Conservation (phyloP, 1,139 yeast genomes). For the Nakaseomyces glabratus region DNA sequence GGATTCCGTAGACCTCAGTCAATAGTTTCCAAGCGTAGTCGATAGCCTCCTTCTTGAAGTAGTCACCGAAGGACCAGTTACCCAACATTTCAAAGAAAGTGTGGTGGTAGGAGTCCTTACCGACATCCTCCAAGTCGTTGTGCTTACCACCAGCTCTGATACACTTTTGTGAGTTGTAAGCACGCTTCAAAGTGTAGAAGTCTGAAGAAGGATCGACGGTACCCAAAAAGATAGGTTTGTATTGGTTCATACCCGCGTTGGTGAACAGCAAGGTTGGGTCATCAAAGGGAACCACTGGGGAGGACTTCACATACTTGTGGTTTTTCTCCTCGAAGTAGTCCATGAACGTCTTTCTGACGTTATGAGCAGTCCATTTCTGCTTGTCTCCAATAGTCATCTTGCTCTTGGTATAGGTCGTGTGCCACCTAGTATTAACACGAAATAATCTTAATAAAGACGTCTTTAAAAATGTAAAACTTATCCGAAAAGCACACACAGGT, state of each 20-base stretch:
- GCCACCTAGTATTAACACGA: neutral
- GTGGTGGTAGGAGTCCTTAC: constrained; percentile 94
- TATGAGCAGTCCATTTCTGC: constrained; percentile 53
- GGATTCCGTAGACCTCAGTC: constrained; percentile 73
- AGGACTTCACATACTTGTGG: constrained; percentile 81
- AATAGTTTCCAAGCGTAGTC: constrained; percentile 83
- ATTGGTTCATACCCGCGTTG: constrained; percentile 98
- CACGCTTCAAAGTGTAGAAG: constrained; percentile 73
- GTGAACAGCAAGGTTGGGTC: constrained; percentile 94
- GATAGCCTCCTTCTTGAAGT: constrained; percentile 91
- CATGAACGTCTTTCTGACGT: constrained; percentile 80
- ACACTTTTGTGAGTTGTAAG: constrained; percentile 94
- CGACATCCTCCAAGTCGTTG: constrained; percentile 96
- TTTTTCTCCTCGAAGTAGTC: constrained; percentile 61
- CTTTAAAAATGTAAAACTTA: too few species aligned
- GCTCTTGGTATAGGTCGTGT: too few species aligned
- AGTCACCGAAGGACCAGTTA: constrained; percentile 99
- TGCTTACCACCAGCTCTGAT: constrained; percentile 99
- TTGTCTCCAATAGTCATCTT: constrained; percentile 31
- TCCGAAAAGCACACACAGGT: too few species aligned
- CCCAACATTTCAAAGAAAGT: constrained; percentile 99
- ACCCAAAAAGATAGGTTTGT: constrained; percentile 92
- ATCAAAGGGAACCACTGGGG: constrained; percentile 94
- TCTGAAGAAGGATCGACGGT: constrained; percentile 93
- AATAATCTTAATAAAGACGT: too few species aligned